Percentiles rank a stretch among this genome's conserved stretches.
These are phyloP conservation scores for Fusarium decemcellulare DNA, from an alignment of 2,329 filamentous ascomycete genomes.

Conservation along the genomic window DNA sequence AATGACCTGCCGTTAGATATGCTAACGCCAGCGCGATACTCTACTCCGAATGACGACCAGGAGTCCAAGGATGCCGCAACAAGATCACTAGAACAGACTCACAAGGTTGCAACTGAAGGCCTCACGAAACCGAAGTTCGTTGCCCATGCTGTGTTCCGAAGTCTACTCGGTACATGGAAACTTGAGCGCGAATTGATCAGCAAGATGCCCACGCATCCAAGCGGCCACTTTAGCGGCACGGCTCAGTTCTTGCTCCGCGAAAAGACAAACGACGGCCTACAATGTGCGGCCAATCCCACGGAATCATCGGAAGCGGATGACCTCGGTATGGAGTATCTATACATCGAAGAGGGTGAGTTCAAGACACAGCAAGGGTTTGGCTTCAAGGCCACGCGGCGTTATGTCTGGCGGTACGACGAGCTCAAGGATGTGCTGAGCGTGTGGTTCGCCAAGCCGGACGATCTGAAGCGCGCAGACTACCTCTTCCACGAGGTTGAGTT, in stretches of 20 bases:
- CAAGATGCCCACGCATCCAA: conserved; percentile 70
- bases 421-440: conserved; percentile 72
- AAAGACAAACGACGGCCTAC: conserved; percentile 68
- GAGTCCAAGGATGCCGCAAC: conserved; percentile 56
- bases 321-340: conserved; percentile 73
- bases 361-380: conserved; percentile 67
- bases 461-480: conserved; percentile 75
- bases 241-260: conserved; percentile 75
- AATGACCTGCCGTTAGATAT: conserved; percentile 64
- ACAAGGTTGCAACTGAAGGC: conserved; percentile 57
- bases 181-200: conserved; percentile 71
- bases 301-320: conserved; percentile 45
- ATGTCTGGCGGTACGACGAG: conserved; percentile 81
- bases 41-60: conserved; percentile 54
- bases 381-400: conserved; percentile 75
- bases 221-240: conserved; percentile 74
- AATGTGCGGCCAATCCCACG: conserved; percentile 46
- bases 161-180: conserved; percentile 78
- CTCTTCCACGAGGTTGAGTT: conserved; percentile 84
- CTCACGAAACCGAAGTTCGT: conserved; percentile 67
- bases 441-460: conserved; percentile 80
- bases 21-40: conserved; percentile 70
- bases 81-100: conserved; percentile 62
- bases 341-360: conserved; percentile 78
- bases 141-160: conserved; percentile 77